These are phyloP conservation scores for Stellera chamaejasme DNA, from an alignment of 345 rosid species.

Conservation along the genomic window DNA sequence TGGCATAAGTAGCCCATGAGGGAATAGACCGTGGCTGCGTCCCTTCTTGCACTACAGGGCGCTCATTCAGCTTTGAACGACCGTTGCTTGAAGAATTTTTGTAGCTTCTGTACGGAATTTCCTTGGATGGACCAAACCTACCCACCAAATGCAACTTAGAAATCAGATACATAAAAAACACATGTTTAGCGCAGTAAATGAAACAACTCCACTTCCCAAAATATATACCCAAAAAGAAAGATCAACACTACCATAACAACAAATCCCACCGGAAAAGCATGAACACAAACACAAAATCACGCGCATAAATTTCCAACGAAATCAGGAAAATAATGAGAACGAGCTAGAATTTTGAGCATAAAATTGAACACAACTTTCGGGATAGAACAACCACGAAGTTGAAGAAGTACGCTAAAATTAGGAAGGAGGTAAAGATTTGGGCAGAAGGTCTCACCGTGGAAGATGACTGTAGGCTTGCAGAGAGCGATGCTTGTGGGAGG, in stretches of 20 bases:
- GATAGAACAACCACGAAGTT: constrained; percentile 6
- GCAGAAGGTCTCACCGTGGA: constrained; percentile 22
- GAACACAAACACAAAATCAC: too few species aligned
- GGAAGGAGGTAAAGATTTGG: constrained; percentile 3
- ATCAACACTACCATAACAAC: background rate
- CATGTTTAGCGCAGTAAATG: background rate
- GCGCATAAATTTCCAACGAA: too few species aligned
- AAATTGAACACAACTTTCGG: background rate
- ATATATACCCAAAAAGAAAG: background rate
- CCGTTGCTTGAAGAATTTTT: constrained; percentile 33
- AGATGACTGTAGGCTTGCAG: constrained; percentile 17
- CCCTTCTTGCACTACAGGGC: constrained; percentile 13
- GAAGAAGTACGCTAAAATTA: background rate
- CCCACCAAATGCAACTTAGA: background rate
- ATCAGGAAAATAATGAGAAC: background rate
- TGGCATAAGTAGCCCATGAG: constrained; percentile 28
- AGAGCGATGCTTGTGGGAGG: constrained; percentile 30
- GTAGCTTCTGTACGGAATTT: constrained; percentile 43
- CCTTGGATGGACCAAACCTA: constrained; percentile 38
- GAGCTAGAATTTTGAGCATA: background rate
- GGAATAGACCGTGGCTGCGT: constrained; percentile 33
- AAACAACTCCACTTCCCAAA: background rate
- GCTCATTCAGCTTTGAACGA: constrained; percentile 15
- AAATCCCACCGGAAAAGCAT: too few species aligned
- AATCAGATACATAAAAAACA: background rate